A percentile compares a stretch with the other conserved stretches of the same genome.
Evolutionary conservation across 257 asterid genomes (phyloP).

Genomic region (Paraleonurus japonicus): DNA sequence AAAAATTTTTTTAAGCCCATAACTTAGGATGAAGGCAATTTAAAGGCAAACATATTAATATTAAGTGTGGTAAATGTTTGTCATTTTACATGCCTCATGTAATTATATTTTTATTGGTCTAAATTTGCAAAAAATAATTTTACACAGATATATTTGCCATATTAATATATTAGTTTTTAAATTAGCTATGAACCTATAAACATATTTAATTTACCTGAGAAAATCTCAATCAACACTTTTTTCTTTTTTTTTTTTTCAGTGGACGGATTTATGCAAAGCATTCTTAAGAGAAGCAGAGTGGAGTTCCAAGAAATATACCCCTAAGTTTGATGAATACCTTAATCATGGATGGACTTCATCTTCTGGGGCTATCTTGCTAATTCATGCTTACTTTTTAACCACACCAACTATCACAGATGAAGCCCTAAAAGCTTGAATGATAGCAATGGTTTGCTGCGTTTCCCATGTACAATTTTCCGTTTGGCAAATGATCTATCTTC

Average conservation of each 20-base stretch:
- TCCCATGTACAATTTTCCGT: constrained; percentile 11
- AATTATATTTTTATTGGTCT: no score
- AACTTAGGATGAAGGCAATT: no score
- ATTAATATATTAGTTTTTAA: no score
- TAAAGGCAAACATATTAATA: no score
- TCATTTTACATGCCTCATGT: no score
- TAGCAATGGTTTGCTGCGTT: not conserved
- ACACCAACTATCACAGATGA: constrained; percentile 23
- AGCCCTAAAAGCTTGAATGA: constrained; percentile 4
- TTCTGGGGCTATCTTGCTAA: constrained; percentile 23
- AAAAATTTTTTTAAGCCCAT: no score
- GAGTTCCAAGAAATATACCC: not conserved
- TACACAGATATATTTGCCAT: no score
- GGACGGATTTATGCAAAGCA: constrained; percentile 34
- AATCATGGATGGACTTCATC: constrained; percentile 32
- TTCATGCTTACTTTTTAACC: constrained; percentile 32
- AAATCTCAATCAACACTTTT: no score
- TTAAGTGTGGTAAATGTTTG: no score
- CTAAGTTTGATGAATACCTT: constrained; percentile 31
- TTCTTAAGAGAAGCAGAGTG: constrained; percentile 26
- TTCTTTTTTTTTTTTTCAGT: constrained; percentile 15
- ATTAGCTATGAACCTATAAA: no score
- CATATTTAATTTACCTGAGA: no score
- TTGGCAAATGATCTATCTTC: constrained; percentile 15
- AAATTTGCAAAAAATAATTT: no score